Evolutionary conservation across 805 yeast species (phyloP).

Genomic region (Candida ascalaphidarum): DNA sequence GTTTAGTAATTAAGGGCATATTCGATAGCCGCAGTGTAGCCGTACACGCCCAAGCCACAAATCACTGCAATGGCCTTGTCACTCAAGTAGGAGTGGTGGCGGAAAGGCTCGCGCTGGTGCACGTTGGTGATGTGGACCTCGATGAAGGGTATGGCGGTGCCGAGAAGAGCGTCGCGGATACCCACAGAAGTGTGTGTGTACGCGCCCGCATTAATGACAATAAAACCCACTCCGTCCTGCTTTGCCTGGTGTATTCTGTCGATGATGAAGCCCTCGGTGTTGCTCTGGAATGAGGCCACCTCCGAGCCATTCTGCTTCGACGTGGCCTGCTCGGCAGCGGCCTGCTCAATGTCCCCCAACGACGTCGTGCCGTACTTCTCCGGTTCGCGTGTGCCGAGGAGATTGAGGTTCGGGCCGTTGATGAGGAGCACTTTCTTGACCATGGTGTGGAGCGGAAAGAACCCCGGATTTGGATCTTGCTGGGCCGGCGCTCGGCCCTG

Average conservation of each 20-base stretch:
- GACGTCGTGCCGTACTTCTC: constrained; percentile 43
- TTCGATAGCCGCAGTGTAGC: constrained; percentile 32
- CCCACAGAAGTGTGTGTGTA: constrained; percentile 46
- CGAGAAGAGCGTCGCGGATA: constrained; percentile 40
- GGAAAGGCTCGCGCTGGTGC: constrained; percentile 42
- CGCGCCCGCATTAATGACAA: constrained; percentile 45
- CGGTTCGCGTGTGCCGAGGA: constrained; percentile 42
- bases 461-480: too few species aligned
- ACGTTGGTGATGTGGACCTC: constrained; percentile 45
- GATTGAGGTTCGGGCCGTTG: constrained; percentile 43
- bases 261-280: constrained; percentile 38
- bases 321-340: constrained; percentile 24
- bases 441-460: too few species aligned
- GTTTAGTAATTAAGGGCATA: constrained; percentile 27
- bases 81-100: constrained; percentile 40
- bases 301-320: constrained; percentile 21
- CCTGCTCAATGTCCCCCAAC: constrained; percentile 32
- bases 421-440: constrained; percentile 35
- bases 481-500: too few species aligned
- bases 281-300: constrained; percentile 30
- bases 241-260: constrained; percentile 42
- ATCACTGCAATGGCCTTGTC: constrained; percentile 42
- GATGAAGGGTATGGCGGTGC: constrained; percentile 40
- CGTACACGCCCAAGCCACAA: constrained; percentile 34
- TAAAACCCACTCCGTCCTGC: constrained; percentile 32